Percentiles rank a stretch among this genome's conserved stretches.
Evolutionary conservation across 2,329 filamentous ascomycete species (phyloP).

Genomic region (Akanthomyces dipterigenus): DNA sequence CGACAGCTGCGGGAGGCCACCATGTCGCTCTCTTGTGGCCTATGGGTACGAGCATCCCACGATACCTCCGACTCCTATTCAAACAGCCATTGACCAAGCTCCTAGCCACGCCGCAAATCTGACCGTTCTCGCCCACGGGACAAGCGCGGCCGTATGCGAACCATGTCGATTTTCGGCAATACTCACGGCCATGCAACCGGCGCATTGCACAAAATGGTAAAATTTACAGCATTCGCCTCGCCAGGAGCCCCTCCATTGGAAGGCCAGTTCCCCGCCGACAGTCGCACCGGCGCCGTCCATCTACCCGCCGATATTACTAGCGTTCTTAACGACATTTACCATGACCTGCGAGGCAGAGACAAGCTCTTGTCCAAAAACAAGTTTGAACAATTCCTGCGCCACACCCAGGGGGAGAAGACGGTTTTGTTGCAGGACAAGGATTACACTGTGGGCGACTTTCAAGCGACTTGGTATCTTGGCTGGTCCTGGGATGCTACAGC

Average conservation of each 20-base stretch:
- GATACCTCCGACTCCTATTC: background rate
- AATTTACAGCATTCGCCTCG: slow-evolving; percentile 25
- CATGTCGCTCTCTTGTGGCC: slow-evolving; percentile 10
- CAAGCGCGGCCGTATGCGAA: slow-evolving; percentile 26
- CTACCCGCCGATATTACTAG: slow-evolving; percentile 43
- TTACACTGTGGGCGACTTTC: slow-evolving; percentile 44
- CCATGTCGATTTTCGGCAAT: slow-evolving; percentile 34
- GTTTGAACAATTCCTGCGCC: slow-evolving; percentile 43
- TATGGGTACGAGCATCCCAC: background rate
- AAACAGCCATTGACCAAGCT: background rate
- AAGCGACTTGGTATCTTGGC: slow-evolving; percentile 39
- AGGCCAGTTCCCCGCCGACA: slow-evolving; percentile 17
- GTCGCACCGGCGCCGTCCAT: slow-evolving; percentile 26
- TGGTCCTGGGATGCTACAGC: slow-evolving; percentile 38
- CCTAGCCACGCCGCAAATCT: background rate
- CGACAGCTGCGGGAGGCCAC: background rate
- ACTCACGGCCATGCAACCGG: slow-evolving; percentile 25
- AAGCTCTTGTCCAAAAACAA: slow-evolving; percentile 25
- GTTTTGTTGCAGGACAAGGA: slow-evolving; percentile 30
- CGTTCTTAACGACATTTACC: slow-evolving; percentile 42
- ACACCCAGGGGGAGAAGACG: slow-evolving; percentile 39
- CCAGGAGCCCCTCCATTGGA: slow-evolving; percentile 23
- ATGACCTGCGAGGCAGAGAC: slow-evolving; percentile 33
- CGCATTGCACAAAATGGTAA: slow-evolving; percentile 28
- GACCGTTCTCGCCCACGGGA: background rate